A percentile compares a stretch with the other conserved stretches of the same genome.
These are phyloP conservation scores for Acarospora socialis DNA, from an alignment of 2,329 filamentous ascomycete species.

Conservation along the genomic window DNA sequence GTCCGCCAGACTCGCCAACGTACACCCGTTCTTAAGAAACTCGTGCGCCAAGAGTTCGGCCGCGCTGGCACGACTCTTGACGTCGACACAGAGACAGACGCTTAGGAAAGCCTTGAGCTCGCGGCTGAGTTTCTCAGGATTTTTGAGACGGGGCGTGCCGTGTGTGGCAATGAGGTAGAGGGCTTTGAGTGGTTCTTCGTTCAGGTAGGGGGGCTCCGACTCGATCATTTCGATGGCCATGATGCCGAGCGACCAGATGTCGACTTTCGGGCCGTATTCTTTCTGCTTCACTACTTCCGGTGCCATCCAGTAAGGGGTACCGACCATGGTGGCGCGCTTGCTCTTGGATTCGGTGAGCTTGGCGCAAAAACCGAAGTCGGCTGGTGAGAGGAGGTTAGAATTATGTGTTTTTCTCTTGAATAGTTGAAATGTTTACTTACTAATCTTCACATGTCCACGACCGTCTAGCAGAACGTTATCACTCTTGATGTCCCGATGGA, in stretches of 20 bases:
- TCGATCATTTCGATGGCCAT: slow-evolving; percentile 99
- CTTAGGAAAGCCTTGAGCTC: slow-evolving; percentile 95
- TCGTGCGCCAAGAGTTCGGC: slow-evolving; percentile 82
- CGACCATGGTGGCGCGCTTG: slow-evolving; percentile 98
- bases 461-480: slow-evolving; percentile 94
- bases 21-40: slow-evolving; percentile 77
- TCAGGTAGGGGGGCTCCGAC: slow-evolving; percentile 91
- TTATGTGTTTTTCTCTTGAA: slow-evolving; percentile 10
- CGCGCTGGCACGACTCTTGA: slow-evolving; percentile 84
- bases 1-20: slow-evolving; percentile 66
- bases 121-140: slow-evolving; percentile 94
- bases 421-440: slow-evolving; percentile 39
- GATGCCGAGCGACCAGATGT: slow-evolving; percentile 93
- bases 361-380: slow-evolving; percentile 97
- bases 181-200: slow-evolving; percentile 94
- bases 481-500: slow-evolving; percentile 98
- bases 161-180: slow-evolving; percentile 97
- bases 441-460: slow-evolving; percentile 93
- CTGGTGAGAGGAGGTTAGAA: slow-evolving; percentile 36
- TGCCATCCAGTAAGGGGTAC: slow-evolving; percentile 99
- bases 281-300: slow-evolving; percentile 99
- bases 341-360: slow-evolving; percentile 94
- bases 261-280: slow-evolving; percentile 95
- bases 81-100: slow-evolving; percentile 91
- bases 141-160: slow-evolving; percentile 91